Conservation (phyloP, 805 yeast genomes). For the Nakazawaea holstii region DNA sequence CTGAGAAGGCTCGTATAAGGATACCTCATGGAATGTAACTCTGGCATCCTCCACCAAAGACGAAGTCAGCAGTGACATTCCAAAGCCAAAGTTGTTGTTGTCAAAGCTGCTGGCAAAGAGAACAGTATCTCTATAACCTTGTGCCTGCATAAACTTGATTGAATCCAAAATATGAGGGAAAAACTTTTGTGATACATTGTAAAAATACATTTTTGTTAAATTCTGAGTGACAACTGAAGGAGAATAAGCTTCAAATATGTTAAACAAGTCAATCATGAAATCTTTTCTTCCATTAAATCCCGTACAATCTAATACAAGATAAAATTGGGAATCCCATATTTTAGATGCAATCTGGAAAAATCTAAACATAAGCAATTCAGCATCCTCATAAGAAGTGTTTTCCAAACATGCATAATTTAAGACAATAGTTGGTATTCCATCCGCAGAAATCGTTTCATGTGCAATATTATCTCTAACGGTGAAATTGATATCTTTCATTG, state of each 20-base stretch:
- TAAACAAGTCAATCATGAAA: constrained; percentile 24
- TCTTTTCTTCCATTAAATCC: constrained; percentile 34
- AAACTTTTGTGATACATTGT: constrained; percentile 35
- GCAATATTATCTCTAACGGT: constrained; percentile 41
- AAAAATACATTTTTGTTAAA: constrained; percentile 49
- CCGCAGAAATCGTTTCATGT: constrained; percentile 61
- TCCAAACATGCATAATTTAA: constrained; percentile 38
- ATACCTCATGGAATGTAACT: constrained; percentile 46
- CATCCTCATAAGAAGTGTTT: constrained; percentile 28
- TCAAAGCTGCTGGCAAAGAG: constrained; percentile 41
- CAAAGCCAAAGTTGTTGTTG: constrained; percentile 37
- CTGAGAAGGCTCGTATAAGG: constrained; percentile 41
- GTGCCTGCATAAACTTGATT: constrained; percentile 7
- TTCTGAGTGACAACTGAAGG: constrained; percentile 48
- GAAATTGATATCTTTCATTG: constrained; percentile 46
- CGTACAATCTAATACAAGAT: constrained; percentile 65
- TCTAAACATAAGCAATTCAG: constrained; percentile 52
- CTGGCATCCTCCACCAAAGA: constrained; percentile 42
- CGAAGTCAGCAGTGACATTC: constrained; percentile 36
- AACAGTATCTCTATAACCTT: constrained; percentile 13
- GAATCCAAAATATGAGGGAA: background rate
- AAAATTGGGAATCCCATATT: constrained; percentile 65
- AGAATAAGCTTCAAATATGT: constrained; percentile 35
- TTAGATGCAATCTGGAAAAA: constrained; percentile 61
- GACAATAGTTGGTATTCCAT: constrained; percentile 68